A percentile compares a stretch with the other conserved stretches of the same genome.
Evolutionary conservation across 257 asterid genomes (phyloP).

Genomic region (Solanum medicagineum): DNA sequence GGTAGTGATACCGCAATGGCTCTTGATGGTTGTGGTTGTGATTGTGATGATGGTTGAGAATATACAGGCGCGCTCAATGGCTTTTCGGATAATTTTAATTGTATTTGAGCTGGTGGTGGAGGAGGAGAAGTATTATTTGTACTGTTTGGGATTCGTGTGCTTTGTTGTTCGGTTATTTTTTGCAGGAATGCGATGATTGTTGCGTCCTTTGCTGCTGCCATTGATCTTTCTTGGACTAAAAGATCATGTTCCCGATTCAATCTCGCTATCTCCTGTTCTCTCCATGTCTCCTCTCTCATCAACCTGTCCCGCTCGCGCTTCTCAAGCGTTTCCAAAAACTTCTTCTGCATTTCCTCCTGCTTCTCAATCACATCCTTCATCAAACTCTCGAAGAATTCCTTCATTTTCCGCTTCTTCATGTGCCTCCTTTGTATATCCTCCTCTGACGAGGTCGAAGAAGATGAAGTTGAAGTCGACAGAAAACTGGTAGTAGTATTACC

Average conservation of each 20-base stretch:
- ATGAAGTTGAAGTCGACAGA: background rate
- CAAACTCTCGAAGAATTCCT: slow-evolving; percentile 29
- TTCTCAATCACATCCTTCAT: slow-evolving; percentile 46
- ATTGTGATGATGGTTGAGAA: background rate
- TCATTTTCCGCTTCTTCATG: slow-evolving; percentile 33
- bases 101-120: background rate
- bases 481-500: slow-evolving; percentile 8
- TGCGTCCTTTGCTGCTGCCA: slow-evolving; percentile 61
- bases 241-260: slow-evolving; percentile 64
- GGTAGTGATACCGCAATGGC: background rate
- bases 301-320: slow-evolving; percentile 44
- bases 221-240: slow-evolving; percentile 66
- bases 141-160: slow-evolving; percentile 10
- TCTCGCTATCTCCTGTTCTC: slow-evolving; percentile 61
- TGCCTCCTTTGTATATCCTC: slow-evolving; percentile 1
- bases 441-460: background rate
- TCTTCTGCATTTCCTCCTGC: slow-evolving; percentile 57
- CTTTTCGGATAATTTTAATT: slow-evolving; percentile 1
- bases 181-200: slow-evolving; percentile 68
- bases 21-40: background rate
- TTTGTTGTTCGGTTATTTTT: slow-evolving; percentile 37
- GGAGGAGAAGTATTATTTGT: background rate
- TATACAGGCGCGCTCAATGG: background rate
- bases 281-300: slow-evolving; percentile 56
- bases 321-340: slow-evolving; percentile 34